These are phyloP conservation scores for Wickerhamiella musiphila DNA, from an alignment of 805 yeast genomes.

Conservation along the genomic window DNA sequence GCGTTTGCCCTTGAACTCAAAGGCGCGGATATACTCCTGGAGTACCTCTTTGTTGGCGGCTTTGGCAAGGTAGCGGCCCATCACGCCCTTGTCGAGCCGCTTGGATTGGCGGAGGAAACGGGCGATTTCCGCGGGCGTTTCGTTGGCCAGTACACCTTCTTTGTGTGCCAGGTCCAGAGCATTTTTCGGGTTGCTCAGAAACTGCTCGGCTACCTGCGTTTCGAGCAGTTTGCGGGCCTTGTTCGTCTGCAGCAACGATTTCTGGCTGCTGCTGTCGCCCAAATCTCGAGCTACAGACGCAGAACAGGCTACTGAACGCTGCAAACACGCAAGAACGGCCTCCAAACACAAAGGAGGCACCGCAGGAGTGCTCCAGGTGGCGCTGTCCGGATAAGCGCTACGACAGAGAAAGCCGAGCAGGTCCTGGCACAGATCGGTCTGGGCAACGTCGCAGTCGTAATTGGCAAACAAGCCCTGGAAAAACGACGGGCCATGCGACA, in stretches of 20 bases:
- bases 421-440: slow-evolving; percentile 55
- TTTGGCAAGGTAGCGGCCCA: slow-evolving; percentile 77
- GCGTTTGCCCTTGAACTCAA: slow-evolving; percentile 61
- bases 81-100: slow-evolving; percentile 65
- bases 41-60: slow-evolving; percentile 46
- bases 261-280: slow-evolving; percentile 18
- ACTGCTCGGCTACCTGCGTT: slow-evolving; percentile 51
- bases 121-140: slow-evolving; percentile 42
- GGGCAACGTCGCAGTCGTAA: slow-evolving; percentile 82
- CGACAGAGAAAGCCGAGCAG: slow-evolving; percentile 56
- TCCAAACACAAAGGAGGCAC: slow-evolving; percentile 92
- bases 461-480: slow-evolving; percentile 62
- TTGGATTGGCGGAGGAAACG: slow-evolving; percentile 63
- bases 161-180: slow-evolving; percentile 55
- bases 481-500: slow-evolving; percentile 47
- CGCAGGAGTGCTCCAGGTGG: slow-evolving; percentile 56
- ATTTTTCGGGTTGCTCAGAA: slow-evolving; percentile 62
- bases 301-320: slow-evolving; percentile 13
- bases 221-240: slow-evolving; percentile 45
- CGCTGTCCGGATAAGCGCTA: slow-evolving; percentile 73
- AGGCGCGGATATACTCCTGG: slow-evolving; percentile 43
- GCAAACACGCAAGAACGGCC: slow-evolving; percentile 57
- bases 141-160: slow-evolving; percentile 41
- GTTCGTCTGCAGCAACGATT: slow-evolving; percentile 2
- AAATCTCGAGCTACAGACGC: slow-evolving; percentile 21